These are phyloP conservation scores for Trichoderma sp. DNA, from an alignment of 2,329 filamentous ascomycete species.

Conservation along the genomic window DNA sequence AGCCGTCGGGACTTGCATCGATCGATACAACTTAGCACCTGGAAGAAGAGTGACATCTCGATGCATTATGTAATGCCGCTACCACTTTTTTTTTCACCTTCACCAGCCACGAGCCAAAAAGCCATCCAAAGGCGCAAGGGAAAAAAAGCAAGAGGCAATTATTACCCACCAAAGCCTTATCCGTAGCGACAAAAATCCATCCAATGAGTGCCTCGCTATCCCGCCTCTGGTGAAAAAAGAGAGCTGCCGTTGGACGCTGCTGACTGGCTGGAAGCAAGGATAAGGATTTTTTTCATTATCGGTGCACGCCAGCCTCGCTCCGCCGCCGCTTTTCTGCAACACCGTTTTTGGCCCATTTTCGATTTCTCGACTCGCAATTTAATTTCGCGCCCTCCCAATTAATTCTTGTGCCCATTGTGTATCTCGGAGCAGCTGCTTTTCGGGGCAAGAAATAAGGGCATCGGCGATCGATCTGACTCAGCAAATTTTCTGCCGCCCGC, in stretches of 20 bases:
- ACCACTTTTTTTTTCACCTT: background rate
- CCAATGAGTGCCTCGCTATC: constrained; percentile 11
- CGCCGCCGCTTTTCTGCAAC: constrained; percentile 9
- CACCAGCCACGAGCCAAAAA: background rate
- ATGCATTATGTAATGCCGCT: background rate
- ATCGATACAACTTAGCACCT: background rate
- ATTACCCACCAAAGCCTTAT: constrained; percentile 17
- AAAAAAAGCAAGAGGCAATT: background rate
- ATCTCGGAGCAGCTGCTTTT: constrained; percentile 39
- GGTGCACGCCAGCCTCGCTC: constrained; percentile 15
- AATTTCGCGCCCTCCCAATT: background rate
- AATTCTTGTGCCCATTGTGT: constrained; percentile 40
- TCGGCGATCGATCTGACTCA: constrained; percentile 39
- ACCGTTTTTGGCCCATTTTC: constrained; percentile 21
- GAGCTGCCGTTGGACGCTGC: background rate
- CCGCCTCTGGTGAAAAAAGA: constrained; percentile 3
- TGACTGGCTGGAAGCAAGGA: constrained; percentile 11
- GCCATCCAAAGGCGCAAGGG: background rate
- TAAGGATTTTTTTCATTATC: constrained; percentile 20
- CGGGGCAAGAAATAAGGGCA: constrained; percentile 46
- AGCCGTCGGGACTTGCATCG: background rate
- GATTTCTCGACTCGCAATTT: constrained; percentile 16
- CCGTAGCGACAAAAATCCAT: background rate
- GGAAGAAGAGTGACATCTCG: background rate
- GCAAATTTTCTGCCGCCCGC: constrained; percentile 45